Base-by-base conservation (phyloP, 805 yeast genomes). In the Ogataea ramenticola region DNA sequence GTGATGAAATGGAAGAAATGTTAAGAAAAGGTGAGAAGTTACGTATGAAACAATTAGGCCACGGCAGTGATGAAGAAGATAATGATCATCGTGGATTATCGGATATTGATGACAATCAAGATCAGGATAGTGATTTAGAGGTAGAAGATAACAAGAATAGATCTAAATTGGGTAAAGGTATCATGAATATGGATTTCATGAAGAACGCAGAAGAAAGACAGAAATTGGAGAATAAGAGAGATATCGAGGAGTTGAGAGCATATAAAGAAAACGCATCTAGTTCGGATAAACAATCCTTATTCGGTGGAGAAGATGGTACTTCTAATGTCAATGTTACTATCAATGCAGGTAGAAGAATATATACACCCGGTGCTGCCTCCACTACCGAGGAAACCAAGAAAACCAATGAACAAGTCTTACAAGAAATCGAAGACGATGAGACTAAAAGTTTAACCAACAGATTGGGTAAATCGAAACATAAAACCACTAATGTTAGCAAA, bases 1-100 rank as follows among this genome's bases (percentile, higher is more conserved):
- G 98, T 56, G 85, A 79, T 9, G 98, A 93, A 56, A 75, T 91
- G 72, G 98, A 93, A 64, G 96, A 88, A 56, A 90, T 90, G 96
- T 67, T 91, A 46, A 75, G 88, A 56, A 86, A 86, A 57, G 93
- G 96, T 36, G 96, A 90, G 56, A 71, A 74, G 43, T 70, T 91
- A 46, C 78, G 83, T 43, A 65, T 77, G 41, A 86, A 83, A 56
- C 86, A 91, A 49, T 59, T 84, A 44, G 95, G 89, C 9, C 70
- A 68, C 46, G 80, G 78, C 11, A 81, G 77, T 16, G 66, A 64
- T 8, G 71, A 64, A 36, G 72, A 62, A 22, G 62, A 58, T 20
- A 68, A 64, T 41, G 76, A 70, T 47, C 64, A 64, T 33, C 50
- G 66, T 36, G 70, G 72, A 40, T 59, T 77, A 45, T 71, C 74